A percentile compares a stretch with the other conserved stretches of the same genome.
phyloP scores from a whole-genome alignment of 768 basidiomycete species.

The Xanthoconium stramineum region DNA sequence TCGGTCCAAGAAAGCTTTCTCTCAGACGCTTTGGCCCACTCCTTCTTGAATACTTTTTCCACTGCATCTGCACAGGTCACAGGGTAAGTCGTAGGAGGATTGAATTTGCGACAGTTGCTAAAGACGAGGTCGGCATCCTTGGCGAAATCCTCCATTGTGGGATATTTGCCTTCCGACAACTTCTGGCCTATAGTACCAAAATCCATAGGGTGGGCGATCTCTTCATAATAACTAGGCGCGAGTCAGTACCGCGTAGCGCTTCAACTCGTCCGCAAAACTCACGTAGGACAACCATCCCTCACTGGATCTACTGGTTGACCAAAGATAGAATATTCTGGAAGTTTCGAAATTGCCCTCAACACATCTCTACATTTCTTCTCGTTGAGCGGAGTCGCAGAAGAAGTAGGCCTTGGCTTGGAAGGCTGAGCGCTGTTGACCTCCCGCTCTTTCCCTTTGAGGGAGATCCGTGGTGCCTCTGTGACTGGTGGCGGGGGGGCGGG shows the following conservation, averaged over 20 bases:
- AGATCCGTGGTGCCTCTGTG: conserved; percentile 34
- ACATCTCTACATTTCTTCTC: conserved; percentile 82
- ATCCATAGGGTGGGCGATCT: conserved; percentile 93
- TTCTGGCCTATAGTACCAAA: conserved; percentile 76
- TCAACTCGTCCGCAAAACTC: conserved; percentile 31
- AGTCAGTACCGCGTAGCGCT: not conserved
- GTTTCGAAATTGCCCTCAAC: conserved; percentile 53
- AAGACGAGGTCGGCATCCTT: conserved; percentile 82
- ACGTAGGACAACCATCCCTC: conserved; percentile 88
- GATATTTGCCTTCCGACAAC: conserved; percentile 64
- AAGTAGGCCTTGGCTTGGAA: conserved; percentile 38
- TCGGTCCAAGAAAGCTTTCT: conserved; percentile 73
- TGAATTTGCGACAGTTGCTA: conserved; percentile 89
- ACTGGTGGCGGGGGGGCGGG: conserved; percentile 15
- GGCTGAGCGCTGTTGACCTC: conserved; percentile 41
- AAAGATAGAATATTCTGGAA: conserved; percentile 74
- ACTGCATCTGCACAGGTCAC: conserved; percentile 66
- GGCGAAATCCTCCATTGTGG: conserved; percentile 77
- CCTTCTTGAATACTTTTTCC: conserved; percentile 75
- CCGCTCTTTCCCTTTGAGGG: conserved; percentile 75
- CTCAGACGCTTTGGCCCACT: conserved; percentile 79
- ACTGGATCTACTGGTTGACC: conserved; percentile 79
- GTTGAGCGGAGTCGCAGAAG: conserved; percentile 55
- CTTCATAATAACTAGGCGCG: conserved; percentile 74
- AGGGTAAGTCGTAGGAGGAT: conserved; percentile 77